Evolutionary conservation across 1,139 yeast genomes (phyloP).

Genomic region (Taiozyma onychis): DNA sequence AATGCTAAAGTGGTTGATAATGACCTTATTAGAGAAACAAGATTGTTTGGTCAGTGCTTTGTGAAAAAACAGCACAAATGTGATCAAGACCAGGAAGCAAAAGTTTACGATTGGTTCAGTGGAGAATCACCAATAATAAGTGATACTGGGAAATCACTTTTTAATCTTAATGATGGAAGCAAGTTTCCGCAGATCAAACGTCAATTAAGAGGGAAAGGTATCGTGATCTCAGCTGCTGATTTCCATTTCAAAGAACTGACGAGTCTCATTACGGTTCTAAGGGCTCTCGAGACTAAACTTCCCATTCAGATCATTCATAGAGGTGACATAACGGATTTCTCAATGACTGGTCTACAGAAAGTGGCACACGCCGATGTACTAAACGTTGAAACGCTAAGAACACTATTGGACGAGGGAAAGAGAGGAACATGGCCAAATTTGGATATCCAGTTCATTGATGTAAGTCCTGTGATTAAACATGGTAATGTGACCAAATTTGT

Average conservation of each 20-base stretch:
- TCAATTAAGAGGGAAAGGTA: constrained; percentile 36
- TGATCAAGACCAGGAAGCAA: neutral
- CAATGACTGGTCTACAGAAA: constrained; percentile 16
- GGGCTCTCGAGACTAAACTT: constrained; percentile 39
- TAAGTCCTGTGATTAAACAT: constrained; percentile 28
- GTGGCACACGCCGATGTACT: neutral
- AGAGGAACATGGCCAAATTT: neutral
- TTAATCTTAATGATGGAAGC: neutral
- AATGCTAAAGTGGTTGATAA: neutral
- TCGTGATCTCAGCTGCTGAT: constrained; percentile 45
- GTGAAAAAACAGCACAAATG: neutral
- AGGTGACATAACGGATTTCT: constrained; percentile 27
- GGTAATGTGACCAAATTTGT: constrained; percentile 29
- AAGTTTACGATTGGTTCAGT: neutral
- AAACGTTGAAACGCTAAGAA: neutral
- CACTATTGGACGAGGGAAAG: neutral
- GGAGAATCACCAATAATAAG: neutral
- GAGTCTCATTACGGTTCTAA: constrained; percentile 38
- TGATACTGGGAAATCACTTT: neutral
- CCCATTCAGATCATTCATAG: constrained; percentile 54
- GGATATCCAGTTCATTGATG: constrained; percentile 41
- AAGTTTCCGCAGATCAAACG: neutral
- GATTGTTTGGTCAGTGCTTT: neutral
- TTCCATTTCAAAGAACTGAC: constrained; percentile 39
- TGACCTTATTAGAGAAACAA: neutral